phyloP scores from a whole-genome alignment of 2,329 filamentous ascomycete genomes.

The Chrysosporium queenslandicum region DNA sequence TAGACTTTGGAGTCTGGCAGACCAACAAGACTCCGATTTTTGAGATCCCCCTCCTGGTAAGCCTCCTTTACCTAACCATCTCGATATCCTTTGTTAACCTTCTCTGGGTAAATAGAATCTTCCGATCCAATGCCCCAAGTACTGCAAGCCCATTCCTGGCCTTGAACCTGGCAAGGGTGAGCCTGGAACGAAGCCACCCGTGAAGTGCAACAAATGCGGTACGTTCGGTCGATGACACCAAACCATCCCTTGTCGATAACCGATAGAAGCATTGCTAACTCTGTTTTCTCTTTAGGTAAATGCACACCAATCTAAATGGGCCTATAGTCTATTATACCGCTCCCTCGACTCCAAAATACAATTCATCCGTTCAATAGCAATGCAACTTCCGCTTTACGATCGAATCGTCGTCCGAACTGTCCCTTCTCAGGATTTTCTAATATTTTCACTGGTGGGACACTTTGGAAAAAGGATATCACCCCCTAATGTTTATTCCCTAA shows the following conservation, averaged over 20 bases:
- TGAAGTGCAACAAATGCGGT: constrained; percentile 4
- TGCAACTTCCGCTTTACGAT: neutral
- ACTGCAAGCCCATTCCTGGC: constrained; percentile 8
- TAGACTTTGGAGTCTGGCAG: constrained; percentile 6
- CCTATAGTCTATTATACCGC: neutral
- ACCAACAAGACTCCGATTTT: neutral
- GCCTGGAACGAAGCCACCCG: neutral
- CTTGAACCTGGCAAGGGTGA: neutral
- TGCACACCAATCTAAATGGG: neutral
- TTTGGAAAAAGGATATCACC: neutral
- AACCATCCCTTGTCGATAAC: too few relatives aligned
- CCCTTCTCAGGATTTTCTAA: neutral
- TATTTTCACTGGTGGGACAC: neutral
- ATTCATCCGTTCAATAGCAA: neutral
- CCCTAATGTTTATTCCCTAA: constrained; percentile 4
- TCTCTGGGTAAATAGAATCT: neutral
- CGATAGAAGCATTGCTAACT: too few relatives aligned
- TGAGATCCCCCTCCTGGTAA: constrained; percentile 11
- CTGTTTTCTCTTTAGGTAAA: too few relatives aligned
- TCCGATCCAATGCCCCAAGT: constrained; percentile 6
- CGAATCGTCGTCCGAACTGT: neutral
- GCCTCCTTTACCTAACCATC: neutral
- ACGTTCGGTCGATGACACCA: neutral
- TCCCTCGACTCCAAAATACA: neutral
- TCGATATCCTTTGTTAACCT: neutral